Evolutionary conservation across 176 grass and related monocot genomes (phyloP).

Genomic region (Puya raimondii): DNA sequence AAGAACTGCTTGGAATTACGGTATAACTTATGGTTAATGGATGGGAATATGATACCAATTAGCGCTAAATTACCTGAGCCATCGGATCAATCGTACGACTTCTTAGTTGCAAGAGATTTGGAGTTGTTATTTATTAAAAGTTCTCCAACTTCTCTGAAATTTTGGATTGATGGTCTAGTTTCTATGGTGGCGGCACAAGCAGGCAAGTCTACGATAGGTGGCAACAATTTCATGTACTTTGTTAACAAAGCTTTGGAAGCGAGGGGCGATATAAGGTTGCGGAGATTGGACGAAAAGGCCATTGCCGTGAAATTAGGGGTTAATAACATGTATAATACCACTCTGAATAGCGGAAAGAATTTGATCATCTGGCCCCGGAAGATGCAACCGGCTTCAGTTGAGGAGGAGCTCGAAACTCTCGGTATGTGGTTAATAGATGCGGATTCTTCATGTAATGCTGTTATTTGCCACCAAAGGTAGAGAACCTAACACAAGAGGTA

Average conservation of each 20-base stretch:
- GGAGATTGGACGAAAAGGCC: conserved; percentile 39
- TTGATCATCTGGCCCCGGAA: conserved; percentile 45
- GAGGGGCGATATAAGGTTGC: conserved; percentile 25
- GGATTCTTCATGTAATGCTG: conserved; percentile 77
- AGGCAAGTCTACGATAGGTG: conserved; percentile 14
- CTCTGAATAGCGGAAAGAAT: conserved; percentile 25
- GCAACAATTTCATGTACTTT: conserved; percentile 34
- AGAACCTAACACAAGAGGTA: not conserved
- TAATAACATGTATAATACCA: conserved; percentile 25
- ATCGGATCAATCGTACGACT: conserved; percentile 52
- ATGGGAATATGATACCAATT: conserved; percentile 71
- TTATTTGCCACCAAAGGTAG: conserved; percentile 54
- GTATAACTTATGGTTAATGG: conserved; percentile 67
- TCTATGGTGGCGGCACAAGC: conserved; percentile 22
- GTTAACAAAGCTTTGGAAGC: conserved; percentile 31
- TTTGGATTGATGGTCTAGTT: conserved; percentile 49
- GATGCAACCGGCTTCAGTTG: conserved; percentile 40
- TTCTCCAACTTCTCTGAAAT: conserved; percentile 42
- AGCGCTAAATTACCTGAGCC: conserved; percentile 33
- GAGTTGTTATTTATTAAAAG: conserved; percentile 59
- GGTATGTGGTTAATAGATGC: conserved; percentile 66
- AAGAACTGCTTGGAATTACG: conserved; percentile 62
- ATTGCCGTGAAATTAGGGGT: conserved; percentile 33
- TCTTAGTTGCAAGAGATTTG: conserved; percentile 36
- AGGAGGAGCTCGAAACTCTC: conserved; percentile 43